Base-by-base conservation (phyloP, 228 moss, liverwort and hornwort genomes). In the Sphagnum magellanicum region DNA sequence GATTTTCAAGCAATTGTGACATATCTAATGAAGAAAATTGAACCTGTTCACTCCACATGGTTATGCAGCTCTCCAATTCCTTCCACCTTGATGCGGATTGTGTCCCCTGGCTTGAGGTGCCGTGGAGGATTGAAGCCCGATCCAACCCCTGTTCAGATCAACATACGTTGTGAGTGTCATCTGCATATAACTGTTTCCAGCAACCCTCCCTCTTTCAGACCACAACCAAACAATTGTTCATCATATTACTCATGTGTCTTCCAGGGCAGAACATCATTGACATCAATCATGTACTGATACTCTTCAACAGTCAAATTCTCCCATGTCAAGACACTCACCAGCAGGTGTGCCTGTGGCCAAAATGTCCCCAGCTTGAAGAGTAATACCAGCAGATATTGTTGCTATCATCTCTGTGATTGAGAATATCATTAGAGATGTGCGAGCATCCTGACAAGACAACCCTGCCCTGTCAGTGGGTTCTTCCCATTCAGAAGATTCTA, bases 321-420 rank as follows among this genome's bases (percentile, higher is more conserved):
- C 32, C 49, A 59, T 11, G 7, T 11, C 51, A 46, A 16, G 50
- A 50, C 6, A 79, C 86, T 80, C 68, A 91, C 93, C 92, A 70
- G 95, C 76, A 6, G 92, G 95, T 66, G 95, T 95, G 79, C 95
- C 95, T 50, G 95, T 95, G 60, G 95, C 95, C 65, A 95, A 57
- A 69, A 95, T 90, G 57, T 95, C 95, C 73, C 95, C 95, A 74
- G 92, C 82, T 70, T 95, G 92, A 71, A 95, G 84, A 50, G 95
- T 95, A 6, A 89, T 85, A 46, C 87, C 88, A 4, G 74, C 78
- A 73, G 95, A 95, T 71, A 95, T 85, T 32, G 79, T 83, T 76
- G 88, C 90, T 63, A 95, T 95, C 63, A 95, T 76, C 73, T 92
- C 85, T 8, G 95, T 83, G 60, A 95, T 95, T 15, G 84, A 63